phyloP scores from a whole-genome alignment of 352 stramenopile species.

The Blastocystis sp. region DNA sequence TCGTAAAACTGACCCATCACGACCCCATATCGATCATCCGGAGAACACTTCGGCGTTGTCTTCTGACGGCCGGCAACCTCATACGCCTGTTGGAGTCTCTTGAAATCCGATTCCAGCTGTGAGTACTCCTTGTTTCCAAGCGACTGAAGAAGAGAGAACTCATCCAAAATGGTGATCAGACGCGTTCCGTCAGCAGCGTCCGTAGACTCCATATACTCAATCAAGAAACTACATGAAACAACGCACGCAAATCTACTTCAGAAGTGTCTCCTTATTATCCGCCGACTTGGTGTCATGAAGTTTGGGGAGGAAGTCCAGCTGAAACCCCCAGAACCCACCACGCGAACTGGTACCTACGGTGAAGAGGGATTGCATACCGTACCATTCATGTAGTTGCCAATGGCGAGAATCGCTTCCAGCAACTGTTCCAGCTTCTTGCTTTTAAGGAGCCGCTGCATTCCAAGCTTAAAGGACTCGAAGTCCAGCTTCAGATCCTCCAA shows the following conservation, averaged over 20 bases:
- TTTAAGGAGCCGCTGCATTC: constrained; percentile 65
- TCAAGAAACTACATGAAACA: neutral
- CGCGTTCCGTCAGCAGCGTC: neutral
- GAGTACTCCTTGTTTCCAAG: neutral
- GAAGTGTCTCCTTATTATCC: constrained; percentile 29
- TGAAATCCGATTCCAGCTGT: neutral
- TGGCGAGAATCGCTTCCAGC: constrained; percentile 67
- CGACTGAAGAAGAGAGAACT: neutral
- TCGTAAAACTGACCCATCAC: constrained; percentile 15
- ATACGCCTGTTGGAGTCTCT: neutral
- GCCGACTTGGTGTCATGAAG: constrained; percentile 38
- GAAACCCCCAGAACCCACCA: constrained; percentile 20
- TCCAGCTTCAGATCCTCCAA: constrained; percentile 68
- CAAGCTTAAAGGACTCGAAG: constrained; percentile 65
- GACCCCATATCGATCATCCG: neutral
- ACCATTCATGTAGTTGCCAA: constrained; percentile 76
- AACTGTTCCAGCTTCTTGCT: constrained; percentile 69
- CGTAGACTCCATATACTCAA: neutral
- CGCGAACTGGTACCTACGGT: neutral
- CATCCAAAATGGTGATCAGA: constrained; percentile 3
- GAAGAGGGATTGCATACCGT: constrained; percentile 64
- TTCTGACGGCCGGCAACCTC: neutral
- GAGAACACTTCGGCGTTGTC: neutral
- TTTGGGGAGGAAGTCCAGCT: constrained; percentile 32
- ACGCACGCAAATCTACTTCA: neutral